Conservation (phyloP, 1,284 basidiomycete species). For the Bothia castanella region DNA sequence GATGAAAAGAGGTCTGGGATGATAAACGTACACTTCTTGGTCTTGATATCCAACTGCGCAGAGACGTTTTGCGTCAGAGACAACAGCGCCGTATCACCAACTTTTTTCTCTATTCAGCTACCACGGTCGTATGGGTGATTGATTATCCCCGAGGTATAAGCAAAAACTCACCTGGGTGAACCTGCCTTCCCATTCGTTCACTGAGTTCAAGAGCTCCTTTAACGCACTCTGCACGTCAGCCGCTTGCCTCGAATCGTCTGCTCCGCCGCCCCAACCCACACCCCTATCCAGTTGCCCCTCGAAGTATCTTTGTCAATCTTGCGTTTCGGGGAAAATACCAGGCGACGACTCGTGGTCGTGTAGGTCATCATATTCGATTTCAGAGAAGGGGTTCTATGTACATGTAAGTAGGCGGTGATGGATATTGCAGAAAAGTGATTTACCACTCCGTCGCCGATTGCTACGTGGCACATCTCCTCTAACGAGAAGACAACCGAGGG, state of each 20-base stretch:
- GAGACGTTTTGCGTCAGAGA: conserved; percentile 76
- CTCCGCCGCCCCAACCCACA: conserved; percentile 25
- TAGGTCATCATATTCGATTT: conserved; percentile 87
- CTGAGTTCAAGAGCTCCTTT: conserved; percentile 42
- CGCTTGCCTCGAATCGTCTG: conserved; percentile 28
- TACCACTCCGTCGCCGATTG: conserved; percentile 51
- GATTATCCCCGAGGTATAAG: neutral
- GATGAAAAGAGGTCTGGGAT: neutral
- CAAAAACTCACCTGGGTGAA: conserved; percentile 49
- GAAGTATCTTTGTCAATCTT: conserved; percentile 73
- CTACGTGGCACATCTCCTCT: conserved; percentile 57
- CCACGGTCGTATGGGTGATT: neutral
- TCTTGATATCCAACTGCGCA: conserved; percentile 60
- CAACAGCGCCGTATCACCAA: conserved; percentile 62
- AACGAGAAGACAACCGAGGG: conserved; percentile 1
- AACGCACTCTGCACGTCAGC: conserved; percentile 46
- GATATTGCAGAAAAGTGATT: conserved; percentile 17
- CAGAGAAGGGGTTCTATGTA: conserved; percentile 50
- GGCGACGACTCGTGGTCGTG: conserved; percentile 59
- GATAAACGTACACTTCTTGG: conserved; percentile 54
- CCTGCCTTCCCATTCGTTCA: conserved; percentile 56
- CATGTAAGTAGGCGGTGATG: neutral
- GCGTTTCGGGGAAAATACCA: conserved; percentile 82
- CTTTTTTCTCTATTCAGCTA: conserved; percentile 63
- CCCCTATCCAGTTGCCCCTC: conserved; percentile 52